Conservation (phyloP, 148 eudicot species). For the Vaccinium myrtillus region DNA sequence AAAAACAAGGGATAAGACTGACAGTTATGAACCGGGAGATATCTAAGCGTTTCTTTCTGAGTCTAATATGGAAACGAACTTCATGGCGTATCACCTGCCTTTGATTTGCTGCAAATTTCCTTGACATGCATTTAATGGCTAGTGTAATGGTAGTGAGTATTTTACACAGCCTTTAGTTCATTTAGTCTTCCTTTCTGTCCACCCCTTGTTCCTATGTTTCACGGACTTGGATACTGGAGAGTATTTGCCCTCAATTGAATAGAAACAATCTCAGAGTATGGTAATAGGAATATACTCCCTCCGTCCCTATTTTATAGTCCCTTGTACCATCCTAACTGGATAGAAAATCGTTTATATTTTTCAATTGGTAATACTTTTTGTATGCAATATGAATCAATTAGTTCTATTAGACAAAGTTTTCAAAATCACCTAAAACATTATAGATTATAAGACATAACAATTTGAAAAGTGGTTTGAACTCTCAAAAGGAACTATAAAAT, state of each 20-base stretch:
- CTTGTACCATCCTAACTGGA: too few relatives aligned
- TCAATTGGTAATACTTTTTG: too few relatives aligned
- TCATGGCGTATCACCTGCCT: background rate
- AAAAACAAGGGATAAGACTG: background rate
- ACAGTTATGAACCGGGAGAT: background rate
- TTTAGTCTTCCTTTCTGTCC: background rate
- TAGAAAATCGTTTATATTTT: too few relatives aligned
- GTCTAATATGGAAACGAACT: background rate
- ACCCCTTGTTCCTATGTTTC: background rate
- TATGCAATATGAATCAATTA: too few relatives aligned
- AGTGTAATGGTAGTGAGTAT: background rate
- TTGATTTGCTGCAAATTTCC: background rate
- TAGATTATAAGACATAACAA: too few relatives aligned
- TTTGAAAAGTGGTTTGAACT: too few relatives aligned
- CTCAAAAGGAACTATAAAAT: too few relatives aligned
- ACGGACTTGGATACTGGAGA: background rate
- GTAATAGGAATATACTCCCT: background rate
- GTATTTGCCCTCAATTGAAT: background rate
- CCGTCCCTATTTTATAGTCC: too few relatives aligned
- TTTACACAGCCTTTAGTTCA: background rate
- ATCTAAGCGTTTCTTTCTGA: background rate
- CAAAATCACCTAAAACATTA: too few relatives aligned
- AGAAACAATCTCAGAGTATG: background rate
- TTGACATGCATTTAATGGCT: background rate
- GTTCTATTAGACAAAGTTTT: too few relatives aligned